These are phyloP conservation scores for Alternaria tenuissima DNA, from an alignment of 2,329 filamentous ascomycete species.

Conservation along the genomic window DNA sequence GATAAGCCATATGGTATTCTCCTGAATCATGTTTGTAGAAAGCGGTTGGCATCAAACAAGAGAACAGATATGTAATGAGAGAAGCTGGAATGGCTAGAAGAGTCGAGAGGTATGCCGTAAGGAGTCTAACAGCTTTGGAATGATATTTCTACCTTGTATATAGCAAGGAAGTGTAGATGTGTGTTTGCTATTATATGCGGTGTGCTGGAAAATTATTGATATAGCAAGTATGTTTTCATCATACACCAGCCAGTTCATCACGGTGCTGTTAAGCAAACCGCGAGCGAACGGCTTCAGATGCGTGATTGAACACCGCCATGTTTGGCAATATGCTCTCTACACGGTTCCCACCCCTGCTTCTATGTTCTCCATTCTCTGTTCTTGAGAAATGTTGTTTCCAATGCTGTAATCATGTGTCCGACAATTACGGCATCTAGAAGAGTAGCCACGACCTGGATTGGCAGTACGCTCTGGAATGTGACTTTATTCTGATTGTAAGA, in stretches of 20 bases:
- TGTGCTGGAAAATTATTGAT: background rate
- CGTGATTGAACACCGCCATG: background rate
- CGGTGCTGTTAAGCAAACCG: background rate
- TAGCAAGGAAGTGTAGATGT: background rate
- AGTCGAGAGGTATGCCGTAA: background rate
- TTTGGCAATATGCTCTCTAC: background rate
- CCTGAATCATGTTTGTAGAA: background rate
- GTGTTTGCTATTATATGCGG: background rate
- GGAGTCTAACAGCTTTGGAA: background rate
- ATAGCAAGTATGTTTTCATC: background rate
- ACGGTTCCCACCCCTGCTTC: background rate
- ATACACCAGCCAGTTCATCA: background rate
- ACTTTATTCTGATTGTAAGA: background rate
- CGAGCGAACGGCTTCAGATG: background rate
- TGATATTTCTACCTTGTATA: background rate
- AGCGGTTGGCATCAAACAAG: background rate
- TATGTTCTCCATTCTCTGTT: background rate
- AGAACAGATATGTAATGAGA: background rate
- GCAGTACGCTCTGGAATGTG: background rate
- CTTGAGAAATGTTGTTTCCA: background rate
- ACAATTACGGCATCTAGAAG: too few species aligned
- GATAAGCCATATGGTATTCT: background rate
- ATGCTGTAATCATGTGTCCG: background rate
- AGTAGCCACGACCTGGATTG: background rate
- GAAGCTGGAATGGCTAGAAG: too few species aligned